Evolutionary conservation across 2,329 filamentous ascomycete genomes (phyloP).

Genomic region (Pseudogymnoascus sp.): DNA sequence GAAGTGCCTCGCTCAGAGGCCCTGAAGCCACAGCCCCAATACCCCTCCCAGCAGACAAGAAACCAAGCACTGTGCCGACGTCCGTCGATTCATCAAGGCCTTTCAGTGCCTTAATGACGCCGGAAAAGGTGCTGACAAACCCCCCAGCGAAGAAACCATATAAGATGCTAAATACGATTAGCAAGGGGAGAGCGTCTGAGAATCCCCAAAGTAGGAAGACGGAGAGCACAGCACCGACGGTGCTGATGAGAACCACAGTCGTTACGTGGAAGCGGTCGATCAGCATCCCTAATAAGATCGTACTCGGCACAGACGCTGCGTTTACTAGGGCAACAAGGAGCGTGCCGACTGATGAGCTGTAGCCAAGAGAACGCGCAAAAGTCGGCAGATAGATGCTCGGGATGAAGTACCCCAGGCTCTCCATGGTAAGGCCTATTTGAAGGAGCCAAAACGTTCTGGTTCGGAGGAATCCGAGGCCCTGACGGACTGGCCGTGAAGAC

Average conservation of each 20-base stretch:
- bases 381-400: slow-evolving; percentile 47
- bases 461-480: slow-evolving; percentile 33
- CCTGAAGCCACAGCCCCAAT: slow-evolving; percentile 53
- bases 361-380: slow-evolving; percentile 38
- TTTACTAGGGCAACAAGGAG: slow-evolving; percentile 45
- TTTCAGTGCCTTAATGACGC: slow-evolving; percentile 24
- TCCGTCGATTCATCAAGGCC: slow-evolving; percentile 17
- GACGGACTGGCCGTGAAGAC: slow-evolving; percentile 19
- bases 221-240: slow-evolving; percentile 40
- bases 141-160: slow-evolving; percentile 54
- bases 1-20: slow-evolving; percentile 47
- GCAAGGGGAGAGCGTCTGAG: slow-evolving; percentile 35
- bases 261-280: slow-evolving; percentile 39
- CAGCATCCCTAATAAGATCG: slow-evolving; percentile 30
- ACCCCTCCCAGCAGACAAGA: slow-evolving; percentile 52
- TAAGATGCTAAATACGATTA: slow-evolving; percentile 44
- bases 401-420: slow-evolving; percentile 48
- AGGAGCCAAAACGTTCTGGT: slow-evolving; percentile 43
- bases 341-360: slow-evolving; percentile 37
- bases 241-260: slow-evolving; percentile 42
- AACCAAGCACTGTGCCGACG: slow-evolving; percentile 28
- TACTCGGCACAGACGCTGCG: slow-evolving; percentile 39
- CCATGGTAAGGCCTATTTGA: slow-evolving; percentile 42
- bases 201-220: slow-evolving; percentile 50
- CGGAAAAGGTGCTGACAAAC: slow-evolving; percentile 42